Evolutionary conservation across 345 rosid species (phyloP).

Genomic region (Bretschneidera sinensis): DNA sequence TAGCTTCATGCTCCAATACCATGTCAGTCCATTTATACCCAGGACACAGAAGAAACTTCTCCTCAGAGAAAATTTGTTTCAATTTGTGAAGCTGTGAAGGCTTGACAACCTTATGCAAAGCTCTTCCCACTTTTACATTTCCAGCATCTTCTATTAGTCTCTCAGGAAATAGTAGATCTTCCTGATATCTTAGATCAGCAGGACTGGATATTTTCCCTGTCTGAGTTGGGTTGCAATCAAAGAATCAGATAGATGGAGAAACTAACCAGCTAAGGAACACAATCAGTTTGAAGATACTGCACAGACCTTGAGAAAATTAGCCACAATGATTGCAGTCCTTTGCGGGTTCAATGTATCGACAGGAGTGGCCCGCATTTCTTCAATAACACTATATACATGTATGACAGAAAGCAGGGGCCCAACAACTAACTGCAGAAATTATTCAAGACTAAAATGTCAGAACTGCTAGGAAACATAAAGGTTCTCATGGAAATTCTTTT

Average conservation of each 20-base stretch:
- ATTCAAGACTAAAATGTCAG: constrained; percentile 1
- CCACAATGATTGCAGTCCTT: constrained; percentile 79
- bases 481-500: not conserved
- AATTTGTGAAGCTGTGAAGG: constrained; percentile 60
- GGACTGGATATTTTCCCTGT: constrained; percentile 76
- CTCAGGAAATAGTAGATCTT: constrained; percentile 75
- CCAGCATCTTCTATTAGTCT: constrained; percentile 80
- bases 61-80: constrained; percentile 60
- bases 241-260: constrained; percentile 17
- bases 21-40: constrained; percentile 61
- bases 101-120: constrained; percentile 54
- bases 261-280: constrained; percentile 3
- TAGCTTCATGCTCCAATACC: constrained; percentile 72
- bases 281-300: constrained; percentile 5
- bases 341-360: constrained; percentile 91
- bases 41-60: constrained; percentile 58
- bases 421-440: constrained; percentile 61
- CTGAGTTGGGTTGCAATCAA: constrained; percentile 32
- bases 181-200: constrained; percentile 69
- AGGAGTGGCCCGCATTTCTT: constrained; percentile 86
- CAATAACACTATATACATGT: constrained; percentile 61
- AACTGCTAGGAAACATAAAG: constrained; percentile 1
- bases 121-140: constrained; percentile 71
- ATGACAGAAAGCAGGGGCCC: constrained; percentile 70
- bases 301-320: constrained; percentile 74